Evolutionary conservation across 352 stramenopile genomes (phyloP), one percentile per base, ranked within the genome.

Genomic region (Globisporangium barbulae): DNA sequence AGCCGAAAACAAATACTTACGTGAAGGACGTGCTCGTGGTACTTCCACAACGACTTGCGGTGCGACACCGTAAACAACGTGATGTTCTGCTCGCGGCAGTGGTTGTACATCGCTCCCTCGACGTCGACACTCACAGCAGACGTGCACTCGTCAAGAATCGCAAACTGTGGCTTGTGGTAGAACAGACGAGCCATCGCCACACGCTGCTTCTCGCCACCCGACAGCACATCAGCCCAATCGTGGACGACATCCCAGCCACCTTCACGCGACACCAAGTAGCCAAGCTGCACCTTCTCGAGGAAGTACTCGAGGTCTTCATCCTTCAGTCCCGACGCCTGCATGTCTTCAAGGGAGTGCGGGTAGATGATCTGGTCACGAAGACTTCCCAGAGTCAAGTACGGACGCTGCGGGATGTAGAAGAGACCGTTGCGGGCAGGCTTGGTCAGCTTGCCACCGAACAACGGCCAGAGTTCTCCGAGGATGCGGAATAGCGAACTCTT

Each of bases 61-160:
- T 97, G 90, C 61, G 88, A 96, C 39, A 97, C 90, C 3, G 90
- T 97, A 67, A 97, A 97, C 28, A 96, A 75, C 64, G 90, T 97
- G 69, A 97, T 97, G 73, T 90, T 90, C 56, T 94, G 85, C 59
- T 89, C 74, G 39, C 84, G 79, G 66, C 87, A 94, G 60, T 88
- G 73, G 53, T 71, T 81, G 80, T 97, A 97, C 78, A 97, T 94
- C 6, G 66, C 75, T 45, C 85, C 87, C 74, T 97, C 90, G 4
- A 97, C 85, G 62, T 96, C 90, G 17, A 93, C 81, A 56, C 78
- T 91, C 13, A 97, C 87, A 25, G 83, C 85, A 31, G 82, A 93
- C 22, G 85, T 96, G 58, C 86, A 93, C 59, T 96, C 91, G 67
- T 97, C 89, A 35, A 97, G 68, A 49, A 97, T 96, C 47, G 89